Base-by-base conservation (phyloP, 2,329 filamentous ascomycete genomes). In the Phyllosticta citrichinensis region DNA sequence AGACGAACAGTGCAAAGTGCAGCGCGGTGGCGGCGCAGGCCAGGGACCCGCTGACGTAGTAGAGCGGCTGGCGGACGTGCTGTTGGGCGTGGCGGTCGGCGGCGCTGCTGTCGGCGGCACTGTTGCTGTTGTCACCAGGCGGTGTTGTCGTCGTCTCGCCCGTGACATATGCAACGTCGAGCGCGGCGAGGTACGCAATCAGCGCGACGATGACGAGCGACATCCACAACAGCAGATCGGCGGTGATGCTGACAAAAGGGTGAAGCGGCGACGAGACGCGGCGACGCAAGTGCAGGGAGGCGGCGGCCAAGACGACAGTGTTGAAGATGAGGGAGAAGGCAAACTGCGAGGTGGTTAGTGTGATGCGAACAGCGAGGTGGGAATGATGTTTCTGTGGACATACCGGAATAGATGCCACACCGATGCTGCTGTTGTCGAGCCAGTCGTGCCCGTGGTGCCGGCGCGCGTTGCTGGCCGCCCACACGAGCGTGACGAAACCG, bases 211-310 rank as follows among this genome's bases (percentile, higher is more conserved):
- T 25, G 19, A 73, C 63, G 58, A 70, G 68, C 12, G 66, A 65
- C 2, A 75, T 65, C 71, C 71, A 75, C 2, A 74, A 66, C 1
- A 74, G 52, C 1, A 75, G 66, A 56, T 75, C 71, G 55, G 73
- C 62, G 11, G 69, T 64, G n/a, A 75, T 72, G 33, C 67, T 68
- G 40, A 57, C 56, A 30, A 72, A 72, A 3, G 73, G 72, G 60
- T 74, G 72, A 1, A 47, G 40, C 6, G 40, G 40, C 3, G 40
- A 73, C 64, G 10, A 70, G 67, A 0, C 63, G 17, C 40, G 40
- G 40, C 40, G 17, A 47, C 17, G 40, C 40, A 17, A 62, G 56
- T 67, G 66, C 11, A 67, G 20, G 24, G 71, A 52, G 52, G 73
- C 66, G 17, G 69, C 58, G 27, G 67, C 22, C 22, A 72, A 63